Percentiles rank a stretch among this genome's conserved stretches.
phyloP scores from a whole-genome alignment of 345 rosid species.

The Lenwebbia sp. region DNA sequence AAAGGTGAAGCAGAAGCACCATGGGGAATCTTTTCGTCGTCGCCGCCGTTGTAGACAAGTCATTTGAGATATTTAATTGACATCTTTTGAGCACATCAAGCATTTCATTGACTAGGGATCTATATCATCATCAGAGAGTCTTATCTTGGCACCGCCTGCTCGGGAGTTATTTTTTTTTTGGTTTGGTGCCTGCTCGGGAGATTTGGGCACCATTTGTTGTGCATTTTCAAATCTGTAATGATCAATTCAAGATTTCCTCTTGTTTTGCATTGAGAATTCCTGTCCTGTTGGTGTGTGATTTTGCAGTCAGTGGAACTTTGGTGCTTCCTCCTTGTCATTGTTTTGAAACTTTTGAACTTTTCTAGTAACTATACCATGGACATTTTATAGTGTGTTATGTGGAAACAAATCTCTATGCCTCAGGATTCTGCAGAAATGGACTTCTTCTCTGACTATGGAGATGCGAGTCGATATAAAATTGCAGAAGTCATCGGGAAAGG shows the following conservation, averaged over 20 bases:
- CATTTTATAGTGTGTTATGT: not conserved
- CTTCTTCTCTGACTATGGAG: conserved; percentile 80
- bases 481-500: conserved; percentile 86
- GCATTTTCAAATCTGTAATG: not conserved
- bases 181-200: not conserved
- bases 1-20: not conserved
- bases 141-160: not conserved
- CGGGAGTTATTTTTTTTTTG: no score
- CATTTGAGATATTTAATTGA: not conserved
- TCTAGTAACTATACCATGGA: not conserved
- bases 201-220: not conserved
- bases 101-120: not conserved
- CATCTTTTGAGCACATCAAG: not conserved
- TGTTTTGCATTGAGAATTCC: not conserved
- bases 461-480: conserved; percentile 58
- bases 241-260: not conserved
- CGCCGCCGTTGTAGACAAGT: not conserved
- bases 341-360: not conserved
- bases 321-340: not conserved
- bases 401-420: not conserved
- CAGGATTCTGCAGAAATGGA: conserved; percentile 68
- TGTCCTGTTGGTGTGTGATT: not conserved
- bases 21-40: not conserved
- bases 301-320: not conserved
- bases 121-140: not conserved